Conservation (phyloP, 768 basidiomycete species). For the Boletus subparvulus region DNA sequence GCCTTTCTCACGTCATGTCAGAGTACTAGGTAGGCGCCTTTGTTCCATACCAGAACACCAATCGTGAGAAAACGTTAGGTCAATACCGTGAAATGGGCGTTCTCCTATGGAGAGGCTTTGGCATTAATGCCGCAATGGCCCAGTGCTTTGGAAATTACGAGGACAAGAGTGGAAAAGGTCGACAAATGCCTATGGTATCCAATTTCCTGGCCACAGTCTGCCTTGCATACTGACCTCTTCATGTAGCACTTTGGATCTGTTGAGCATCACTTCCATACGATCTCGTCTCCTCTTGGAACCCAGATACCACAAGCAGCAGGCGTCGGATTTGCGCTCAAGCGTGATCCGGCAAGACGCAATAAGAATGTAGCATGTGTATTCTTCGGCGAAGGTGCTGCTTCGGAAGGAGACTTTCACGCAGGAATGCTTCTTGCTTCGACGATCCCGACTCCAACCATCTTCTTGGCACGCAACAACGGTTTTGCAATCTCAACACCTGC, state of each 20-base stretch:
- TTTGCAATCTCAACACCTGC: slow-evolving; percentile 95
- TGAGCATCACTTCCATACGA: slow-evolving; percentile 86
- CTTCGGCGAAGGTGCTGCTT: slow-evolving; percentile 93
- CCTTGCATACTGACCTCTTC: slow-evolving; percentile 5
- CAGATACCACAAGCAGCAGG: slow-evolving; percentile 96
- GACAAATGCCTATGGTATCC: slow-evolving; percentile 91
- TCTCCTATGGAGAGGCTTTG: slow-evolving; percentile 83
- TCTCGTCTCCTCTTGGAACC: slow-evolving; percentile 90
- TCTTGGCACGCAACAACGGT: slow-evolving; percentile 80
- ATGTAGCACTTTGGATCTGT: slow-evolving; percentile 81
- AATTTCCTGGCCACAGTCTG: neutral
- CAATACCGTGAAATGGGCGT: slow-evolving; percentile 96
- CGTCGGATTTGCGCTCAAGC: slow-evolving; percentile 84
- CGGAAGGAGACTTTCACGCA: slow-evolving; percentile 95
- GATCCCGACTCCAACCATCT: slow-evolving; percentile 70
- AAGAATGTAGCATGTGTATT: slow-evolving; percentile 83
- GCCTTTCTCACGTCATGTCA: slow-evolving; percentile 28
- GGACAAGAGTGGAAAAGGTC: slow-evolving; percentile 78
- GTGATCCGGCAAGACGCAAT: slow-evolving; percentile 64
- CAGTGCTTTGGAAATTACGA: slow-evolving; percentile 89
- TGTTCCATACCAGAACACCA: neutral
- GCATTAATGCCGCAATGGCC: slow-evolving; percentile 78
- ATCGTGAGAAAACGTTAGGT: slow-evolving; percentile 39
- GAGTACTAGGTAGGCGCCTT: slow-evolving; percentile 63
- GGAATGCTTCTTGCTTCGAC: slow-evolving; percentile 81